A percentile compares a stretch with the other conserved stretches of the same genome.
Conservation (phyloP, 192 early-diverging fungal species). For the Entomortierella lignicola region DNA sequence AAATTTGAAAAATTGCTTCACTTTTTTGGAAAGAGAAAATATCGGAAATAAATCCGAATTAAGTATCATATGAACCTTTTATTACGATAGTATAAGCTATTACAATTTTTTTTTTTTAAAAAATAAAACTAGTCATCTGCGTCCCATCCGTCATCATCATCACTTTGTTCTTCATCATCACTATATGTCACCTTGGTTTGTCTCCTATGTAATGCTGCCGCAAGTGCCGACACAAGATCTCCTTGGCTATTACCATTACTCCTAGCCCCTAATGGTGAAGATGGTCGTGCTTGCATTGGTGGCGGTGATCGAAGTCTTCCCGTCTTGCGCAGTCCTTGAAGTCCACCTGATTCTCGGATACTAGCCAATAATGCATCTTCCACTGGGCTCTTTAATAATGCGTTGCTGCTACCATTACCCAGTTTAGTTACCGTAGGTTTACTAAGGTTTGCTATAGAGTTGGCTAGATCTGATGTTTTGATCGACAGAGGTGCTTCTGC, state of each 20-base stretch:
- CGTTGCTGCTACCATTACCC: not conserved
- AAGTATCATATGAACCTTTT: too few species aligned
- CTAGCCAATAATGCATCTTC: constrained; percentile 37
- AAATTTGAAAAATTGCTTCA: not conserved
- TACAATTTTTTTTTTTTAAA: not conserved
- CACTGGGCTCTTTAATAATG: constrained; percentile 9
- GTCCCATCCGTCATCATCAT: constrained; percentile 47
- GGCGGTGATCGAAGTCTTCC: constrained; percentile 41
- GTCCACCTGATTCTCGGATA: constrained; percentile 47
- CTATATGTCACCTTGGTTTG: constrained; percentile 49
- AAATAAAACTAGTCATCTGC: constrained; percentile 15
- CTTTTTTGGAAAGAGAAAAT: not conserved
- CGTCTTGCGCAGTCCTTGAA: constrained; percentile 50
- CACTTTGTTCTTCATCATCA: constrained; percentile 35
- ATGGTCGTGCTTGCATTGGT: constrained; percentile 6
- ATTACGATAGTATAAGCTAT: too few species aligned
- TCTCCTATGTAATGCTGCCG: constrained; percentile 40
- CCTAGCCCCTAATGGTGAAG: constrained; percentile 2
- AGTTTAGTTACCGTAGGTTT: not conserved
- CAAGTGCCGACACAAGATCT: constrained; percentile 47
- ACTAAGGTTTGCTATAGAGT: not conserved
- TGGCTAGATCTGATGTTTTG: constrained; percentile 9
- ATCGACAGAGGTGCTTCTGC: constrained; percentile 4
- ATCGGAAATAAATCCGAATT: too few species aligned
- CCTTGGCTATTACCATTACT: constrained; percentile 25